Evolutionary conservation across 345 rosid genomes (phyloP).

Genomic region (Hibiscus syriacus): DNA sequence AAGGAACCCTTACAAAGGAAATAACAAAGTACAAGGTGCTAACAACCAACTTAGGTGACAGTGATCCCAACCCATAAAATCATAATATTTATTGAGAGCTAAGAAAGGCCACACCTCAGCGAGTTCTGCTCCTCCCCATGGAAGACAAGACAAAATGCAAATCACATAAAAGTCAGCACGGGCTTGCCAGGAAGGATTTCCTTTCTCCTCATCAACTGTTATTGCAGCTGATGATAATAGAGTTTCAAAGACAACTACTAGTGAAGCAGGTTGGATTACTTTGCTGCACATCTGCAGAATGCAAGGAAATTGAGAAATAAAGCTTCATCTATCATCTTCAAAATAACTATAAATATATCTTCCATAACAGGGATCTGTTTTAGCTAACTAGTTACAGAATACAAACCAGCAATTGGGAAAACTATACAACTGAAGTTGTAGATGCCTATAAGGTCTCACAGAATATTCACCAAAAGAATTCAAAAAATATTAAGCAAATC

Average conservation of each 20-base stretch:
- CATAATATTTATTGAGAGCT: constrained; percentile 6
- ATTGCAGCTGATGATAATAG: constrained; percentile 94
- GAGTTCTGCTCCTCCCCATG: constrained; percentile 98
- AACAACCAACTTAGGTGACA: constrained; percentile 7
- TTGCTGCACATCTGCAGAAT: constrained; percentile 80
- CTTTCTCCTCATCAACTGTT: constrained; percentile 95
- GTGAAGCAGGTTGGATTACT: constrained; percentile 82
- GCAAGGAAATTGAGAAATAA: background rate
- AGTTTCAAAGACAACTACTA: constrained; percentile 78
- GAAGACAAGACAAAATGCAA: constrained; percentile 89
- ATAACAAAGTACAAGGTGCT: background rate
- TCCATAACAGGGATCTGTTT: background rate
- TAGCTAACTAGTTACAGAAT: background rate
- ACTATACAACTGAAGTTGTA: background rate
- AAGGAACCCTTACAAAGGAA: background rate
- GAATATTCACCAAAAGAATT: background rate
- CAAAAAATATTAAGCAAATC: background rate
- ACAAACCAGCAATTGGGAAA: background rate
- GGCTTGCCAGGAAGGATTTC: constrained; percentile 96
- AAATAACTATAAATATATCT: background rate
- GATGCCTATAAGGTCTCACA: background rate
- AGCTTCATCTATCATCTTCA: background rate
- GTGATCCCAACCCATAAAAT: constrained; percentile 3
- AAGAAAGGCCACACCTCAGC: constrained; percentile 53
- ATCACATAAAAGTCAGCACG: constrained; percentile 85